These are phyloP conservation scores for Tulasnella sp. DNA, from an alignment of 768 basidiomycete species.

Conservation along the genomic window DNA sequence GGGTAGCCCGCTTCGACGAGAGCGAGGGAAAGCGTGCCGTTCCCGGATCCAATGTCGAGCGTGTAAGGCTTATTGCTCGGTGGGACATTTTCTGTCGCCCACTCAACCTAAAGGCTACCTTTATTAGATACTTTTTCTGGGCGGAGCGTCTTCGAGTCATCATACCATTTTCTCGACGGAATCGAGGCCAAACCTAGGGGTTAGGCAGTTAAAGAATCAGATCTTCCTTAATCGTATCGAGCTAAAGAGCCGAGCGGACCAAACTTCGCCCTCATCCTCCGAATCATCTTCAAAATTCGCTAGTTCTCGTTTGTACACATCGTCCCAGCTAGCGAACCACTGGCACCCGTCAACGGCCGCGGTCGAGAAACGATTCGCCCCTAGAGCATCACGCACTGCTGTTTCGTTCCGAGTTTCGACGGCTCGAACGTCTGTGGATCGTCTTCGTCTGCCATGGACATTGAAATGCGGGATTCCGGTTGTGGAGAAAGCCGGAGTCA, in stretches of 20 bases:
- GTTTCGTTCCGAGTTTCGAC: constrained; percentile 77
- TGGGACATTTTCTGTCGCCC: constrained; percentile 63
- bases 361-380: not conserved
- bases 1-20: constrained; percentile 68
- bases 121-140: not conserved
- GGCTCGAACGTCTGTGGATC: constrained; percentile 51
- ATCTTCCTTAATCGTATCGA: not conserved
- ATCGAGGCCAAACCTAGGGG: constrained; percentile 74
- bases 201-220: not conserved
- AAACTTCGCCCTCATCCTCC: constrained; percentile 84
- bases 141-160: not conserved
- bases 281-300: constrained; percentile 68
- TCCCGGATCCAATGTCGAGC: constrained; percentile 76
- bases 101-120: constrained; percentile 46
- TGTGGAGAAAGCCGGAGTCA: constrained; percentile 3
- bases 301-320: constrained; percentile 71
- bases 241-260: constrained; percentile 46
- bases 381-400: constrained; percentile 58
- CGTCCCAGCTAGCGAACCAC: constrained; percentile 65
- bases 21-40: constrained; percentile 74
- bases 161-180: constrained; percentile 71
- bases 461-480: not conserved
- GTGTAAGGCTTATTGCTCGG: constrained; percentile 53
- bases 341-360: not conserved
- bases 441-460: not conserved